Percentiles rank a stretch among this genome's conserved stretches.
Conservation (phyloP, 768 basidiomycete species). For the Phanerochaete sordida region DNA sequence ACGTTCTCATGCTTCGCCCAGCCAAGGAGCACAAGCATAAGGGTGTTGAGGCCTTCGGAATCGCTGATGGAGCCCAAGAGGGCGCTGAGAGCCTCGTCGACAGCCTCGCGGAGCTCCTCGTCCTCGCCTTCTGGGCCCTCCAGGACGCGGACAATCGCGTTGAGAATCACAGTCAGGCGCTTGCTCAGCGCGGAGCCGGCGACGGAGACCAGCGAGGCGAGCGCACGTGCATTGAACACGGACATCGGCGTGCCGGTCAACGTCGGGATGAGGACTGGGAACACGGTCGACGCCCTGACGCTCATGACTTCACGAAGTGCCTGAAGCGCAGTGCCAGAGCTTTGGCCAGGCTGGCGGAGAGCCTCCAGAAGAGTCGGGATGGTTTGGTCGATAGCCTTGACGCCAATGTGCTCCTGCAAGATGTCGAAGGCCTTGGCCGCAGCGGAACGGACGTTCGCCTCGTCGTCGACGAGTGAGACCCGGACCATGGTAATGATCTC, state of each 20-base stretch:
- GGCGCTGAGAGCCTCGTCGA: conserved; percentile 72
- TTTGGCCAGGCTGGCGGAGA: conserved; percentile 86
- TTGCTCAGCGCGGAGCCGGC: conserved; percentile 89
- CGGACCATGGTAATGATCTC: conserved; percentile 86
- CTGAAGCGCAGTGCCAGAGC: conserved; percentile 93
- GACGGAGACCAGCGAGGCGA: conserved; percentile 88
- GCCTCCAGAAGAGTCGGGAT: conserved; percentile 94
- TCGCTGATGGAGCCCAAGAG: conserved; percentile 79
- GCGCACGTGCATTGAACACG: conserved; percentile 89
- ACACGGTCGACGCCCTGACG: conserved; percentile 90
- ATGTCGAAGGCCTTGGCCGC: conserved; percentile 89
- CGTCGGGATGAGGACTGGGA: conserved; percentile 95
- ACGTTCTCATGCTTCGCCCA: conserved; percentile 83
- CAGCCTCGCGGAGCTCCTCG: conserved; percentile 65
- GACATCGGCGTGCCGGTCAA: conserved; percentile 89
- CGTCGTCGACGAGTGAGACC: conserved; percentile 82
- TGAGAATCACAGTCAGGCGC: conserved; percentile 75
- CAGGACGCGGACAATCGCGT: conserved; percentile 70
- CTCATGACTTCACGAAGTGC: conserved; percentile 94
- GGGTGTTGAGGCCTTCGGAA: conserved; percentile 80
- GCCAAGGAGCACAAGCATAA: conserved; percentile 86
- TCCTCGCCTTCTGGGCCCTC: conserved; percentile 53
- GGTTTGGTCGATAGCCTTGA: conserved; percentile 91
- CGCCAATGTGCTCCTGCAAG: conserved; percentile 88
- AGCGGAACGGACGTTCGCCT: conserved; percentile 79